These are phyloP conservation scores for Microdochium bolleyi DNA, from an alignment of 2,329 filamentous ascomycete species.

Conservation along the genomic window DNA sequence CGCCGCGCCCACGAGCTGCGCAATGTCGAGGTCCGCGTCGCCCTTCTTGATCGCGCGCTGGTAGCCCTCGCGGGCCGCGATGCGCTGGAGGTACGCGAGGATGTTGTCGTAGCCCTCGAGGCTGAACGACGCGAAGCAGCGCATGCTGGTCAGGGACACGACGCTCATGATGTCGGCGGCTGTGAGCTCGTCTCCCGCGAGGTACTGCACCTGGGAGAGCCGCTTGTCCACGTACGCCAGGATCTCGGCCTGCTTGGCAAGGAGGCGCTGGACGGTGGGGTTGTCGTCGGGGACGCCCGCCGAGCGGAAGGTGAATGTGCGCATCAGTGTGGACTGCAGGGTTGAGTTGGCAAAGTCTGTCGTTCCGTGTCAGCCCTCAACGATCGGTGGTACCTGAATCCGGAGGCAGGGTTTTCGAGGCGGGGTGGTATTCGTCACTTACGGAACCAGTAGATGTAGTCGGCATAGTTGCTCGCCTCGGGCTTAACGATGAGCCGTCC, in stretches of 20 bases:
- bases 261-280: slow-evolving; percentile 16
- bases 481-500: slow-evolving; percentile 39
- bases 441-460: slow-evolving; percentile 58
- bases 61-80: slow-evolving; percentile 36
- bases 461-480: slow-evolving; percentile 39
- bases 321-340: slow-evolving; percentile 28
- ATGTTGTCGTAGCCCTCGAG: slow-evolving; percentile 32
- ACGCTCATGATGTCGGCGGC: slow-evolving; percentile 59
- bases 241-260: slow-evolving; percentile 23
- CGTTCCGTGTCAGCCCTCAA: background rate
- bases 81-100: slow-evolving; percentile 34
- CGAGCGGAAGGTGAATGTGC: slow-evolving; percentile 24
- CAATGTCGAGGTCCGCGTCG: slow-evolving; percentile 35
- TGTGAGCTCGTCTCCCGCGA: slow-evolving; percentile 55
- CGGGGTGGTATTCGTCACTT: slow-evolving; percentile 2
- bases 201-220: slow-evolving; percentile 37
- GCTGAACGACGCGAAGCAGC: slow-evolving; percentile 38
- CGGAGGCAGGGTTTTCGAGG: background rate
- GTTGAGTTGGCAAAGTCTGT: slow-evolving; percentile 41
- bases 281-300: slow-evolving; percentile 22
- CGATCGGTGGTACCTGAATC: background rate
- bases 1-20: slow-evolving; percentile 9
- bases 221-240: slow-evolving; percentile 40
- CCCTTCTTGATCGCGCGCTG: slow-evolving; percentile 36
- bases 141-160: slow-evolving; percentile 53